Evolutionary conservation across 208 protist genomes (phyloP), one percentile per base, ranked within the genome.

Genomic region (Leishmania aethiopica): DNA sequence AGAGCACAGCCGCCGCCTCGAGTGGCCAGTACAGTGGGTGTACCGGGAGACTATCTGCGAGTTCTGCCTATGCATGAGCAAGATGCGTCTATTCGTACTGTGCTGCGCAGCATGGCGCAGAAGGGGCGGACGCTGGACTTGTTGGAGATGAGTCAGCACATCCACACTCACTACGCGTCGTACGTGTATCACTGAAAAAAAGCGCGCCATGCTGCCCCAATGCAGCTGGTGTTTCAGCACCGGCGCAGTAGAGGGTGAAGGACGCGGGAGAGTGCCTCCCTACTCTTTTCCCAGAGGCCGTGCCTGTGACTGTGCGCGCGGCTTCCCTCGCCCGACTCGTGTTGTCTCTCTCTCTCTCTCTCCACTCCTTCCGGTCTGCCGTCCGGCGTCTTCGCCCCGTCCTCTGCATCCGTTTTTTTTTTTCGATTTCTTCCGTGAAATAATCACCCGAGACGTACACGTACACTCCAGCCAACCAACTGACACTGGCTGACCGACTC

Each of bases 41-140:
- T 85, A 35, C 76, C 75, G 22, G 75, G 55, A 37, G 83, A 86
- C 64, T 86, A 86, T 76, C 42, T 83, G 19, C 78, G 75, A 22
- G 78, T 77, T 25, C 32, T 86, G 53, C 83, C 83, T 1, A 15
- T 79, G 67, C 78, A 79, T 28, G 83, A 86, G 75, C 83, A 86
- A 64, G 83, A 86, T 25, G 74, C 75, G 4, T 75, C 73, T 13
- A 79, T 86, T n/a, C 83, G 83, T 7, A 69, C 75, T n/a, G 79
- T 86, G 79, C 78, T 86, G 83, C 83, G 83, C 53, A 80, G 78
- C 66, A 80, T 86, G 42, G 51, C 83, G 22, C 78, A 83, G 75
- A 82, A 80, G 57, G 83, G 83, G 2, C 78, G 83, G 6, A 86
- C 83, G 47, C 35, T 86, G 74, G 67, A 79, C 40, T 22, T 82